Evolutionary conservation across 352 stramenopile genomes (phyloP).

Genomic region (Globisporangium spinosum): DNA sequence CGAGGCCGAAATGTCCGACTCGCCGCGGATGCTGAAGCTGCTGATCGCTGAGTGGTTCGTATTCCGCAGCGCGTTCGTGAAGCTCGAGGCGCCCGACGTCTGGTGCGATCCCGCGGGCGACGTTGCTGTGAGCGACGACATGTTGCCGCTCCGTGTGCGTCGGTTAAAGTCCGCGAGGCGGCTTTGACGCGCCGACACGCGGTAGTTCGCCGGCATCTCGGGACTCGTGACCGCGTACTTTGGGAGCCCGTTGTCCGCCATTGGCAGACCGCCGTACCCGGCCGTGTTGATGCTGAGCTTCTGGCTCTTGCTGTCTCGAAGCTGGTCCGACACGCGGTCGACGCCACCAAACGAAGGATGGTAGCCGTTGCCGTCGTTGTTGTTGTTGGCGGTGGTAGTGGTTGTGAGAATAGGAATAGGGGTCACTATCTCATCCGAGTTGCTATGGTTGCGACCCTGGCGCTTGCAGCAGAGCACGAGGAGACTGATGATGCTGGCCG

Average conservation of each 20-base stretch:
- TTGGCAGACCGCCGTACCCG: slow-evolving; percentile 10
- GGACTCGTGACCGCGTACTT: slow-evolving; percentile 23
- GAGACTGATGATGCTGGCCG: slow-evolving; percentile 12
- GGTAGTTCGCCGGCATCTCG: slow-evolving; percentile 19
- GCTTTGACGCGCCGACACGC: slow-evolving; percentile 13
- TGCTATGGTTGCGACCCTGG: background rate
- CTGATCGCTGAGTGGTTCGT: slow-evolving; percentile 6
- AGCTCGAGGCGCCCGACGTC: background rate
- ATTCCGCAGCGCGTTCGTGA: slow-evolving; percentile 5
- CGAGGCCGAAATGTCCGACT: slow-evolving; percentile 10
- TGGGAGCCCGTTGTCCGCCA: slow-evolving; percentile 10
- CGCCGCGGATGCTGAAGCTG: slow-evolving; percentile 4
- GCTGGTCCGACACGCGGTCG: slow-evolving; percentile 10
- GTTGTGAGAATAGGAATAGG: slow-evolving; percentile 5
- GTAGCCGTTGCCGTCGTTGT: background rate
- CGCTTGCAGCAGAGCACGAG: slow-evolving; percentile 17
- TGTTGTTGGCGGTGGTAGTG: background rate
- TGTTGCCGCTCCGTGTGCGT: slow-evolving; percentile 9
- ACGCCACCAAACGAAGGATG: slow-evolving; percentile 6
- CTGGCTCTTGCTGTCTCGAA: slow-evolving; percentile 16
- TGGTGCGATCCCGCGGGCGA: slow-evolving; percentile 1
- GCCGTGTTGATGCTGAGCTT: slow-evolving; percentile 13
- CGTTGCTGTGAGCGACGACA: background rate
- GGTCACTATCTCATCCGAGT: slow-evolving; percentile 11
- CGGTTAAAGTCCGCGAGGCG: slow-evolving; percentile 14